Conservation (phyloP, 441 rosid species). For the Pelargonium myrrhifolium region DNA sequence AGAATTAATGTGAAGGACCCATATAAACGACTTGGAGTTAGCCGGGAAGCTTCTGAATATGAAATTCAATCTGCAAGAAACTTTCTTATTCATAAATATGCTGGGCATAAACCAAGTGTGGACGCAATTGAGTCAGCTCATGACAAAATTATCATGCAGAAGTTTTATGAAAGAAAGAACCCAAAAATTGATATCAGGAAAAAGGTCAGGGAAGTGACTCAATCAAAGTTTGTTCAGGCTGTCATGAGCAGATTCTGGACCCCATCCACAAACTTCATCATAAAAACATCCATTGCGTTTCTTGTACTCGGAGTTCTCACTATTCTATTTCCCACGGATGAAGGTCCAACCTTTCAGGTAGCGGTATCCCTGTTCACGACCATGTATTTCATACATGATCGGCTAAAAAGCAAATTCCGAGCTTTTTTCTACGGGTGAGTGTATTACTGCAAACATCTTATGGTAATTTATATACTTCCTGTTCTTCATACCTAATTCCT, state of each 20-base stretch:
- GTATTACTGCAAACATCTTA: constrained; percentile 6
- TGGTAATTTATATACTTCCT: neutral
- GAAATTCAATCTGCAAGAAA: constrained; percentile 93
- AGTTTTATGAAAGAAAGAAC: constrained; percentile 78
- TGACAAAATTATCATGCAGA: constrained; percentile 92
- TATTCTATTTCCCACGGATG: constrained; percentile 92
- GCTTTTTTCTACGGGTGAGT: constrained; percentile 75
- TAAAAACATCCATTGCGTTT: constrained; percentile 60
- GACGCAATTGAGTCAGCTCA: constrained; percentile 93
- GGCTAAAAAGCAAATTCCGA: constrained; percentile 63
- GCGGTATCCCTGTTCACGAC: constrained; percentile 67
- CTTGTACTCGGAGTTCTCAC: constrained; percentile 68
- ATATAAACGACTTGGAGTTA: constrained; percentile 87
- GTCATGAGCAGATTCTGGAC: constrained; percentile 66
- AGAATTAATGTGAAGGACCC: constrained; percentile 79
- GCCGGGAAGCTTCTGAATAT: constrained; percentile 83
- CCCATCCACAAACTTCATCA: constrained; percentile 54
- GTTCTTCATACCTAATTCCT: no score
- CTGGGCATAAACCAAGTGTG: constrained; percentile 78
- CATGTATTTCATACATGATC: constrained; percentile 64
- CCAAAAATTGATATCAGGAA: constrained; percentile 70
- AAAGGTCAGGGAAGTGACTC: constrained; percentile 66
- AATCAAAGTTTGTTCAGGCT: constrained; percentile 62
- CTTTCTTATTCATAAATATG: constrained; percentile 72
- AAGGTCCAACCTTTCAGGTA: constrained; percentile 94